Evolutionary conservation across 2,329 filamentous ascomycete species (phyloP).

Genomic region (Talaromyces sp.): DNA sequence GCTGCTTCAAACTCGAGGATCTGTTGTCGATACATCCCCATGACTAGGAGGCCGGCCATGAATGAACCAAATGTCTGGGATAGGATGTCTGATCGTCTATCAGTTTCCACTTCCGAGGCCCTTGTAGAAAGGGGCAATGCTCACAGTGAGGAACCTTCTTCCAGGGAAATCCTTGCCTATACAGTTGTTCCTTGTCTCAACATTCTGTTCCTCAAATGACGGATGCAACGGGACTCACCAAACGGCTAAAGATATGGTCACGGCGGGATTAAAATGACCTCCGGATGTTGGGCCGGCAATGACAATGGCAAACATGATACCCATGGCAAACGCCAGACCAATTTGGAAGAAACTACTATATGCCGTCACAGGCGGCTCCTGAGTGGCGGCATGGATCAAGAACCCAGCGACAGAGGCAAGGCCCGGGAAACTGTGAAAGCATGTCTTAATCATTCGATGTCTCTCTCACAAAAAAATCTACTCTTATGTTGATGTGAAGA

Average conservation of each 20-base stretch:
- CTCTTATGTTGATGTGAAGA: background rate
- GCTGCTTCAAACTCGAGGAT: constrained; percentile 39
- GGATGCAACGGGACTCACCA: constrained; percentile 20
- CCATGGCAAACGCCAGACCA: constrained; percentile 53
- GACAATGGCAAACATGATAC: constrained; percentile 58
- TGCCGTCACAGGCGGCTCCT: constrained; percentile 27
- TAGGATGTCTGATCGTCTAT: constrained; percentile 45
- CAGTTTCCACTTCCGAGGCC: background rate
- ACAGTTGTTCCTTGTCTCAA: background rate
- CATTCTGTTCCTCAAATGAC: constrained; percentile 9
- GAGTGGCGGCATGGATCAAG: constrained; percentile 39
- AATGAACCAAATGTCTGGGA: constrained; percentile 55
- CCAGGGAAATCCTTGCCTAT: constrained; percentile 59
- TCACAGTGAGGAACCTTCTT: constrained; percentile 39
- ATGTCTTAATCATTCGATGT: background rate
- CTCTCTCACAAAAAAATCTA: background rate
- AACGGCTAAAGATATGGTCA: constrained; percentile 43
- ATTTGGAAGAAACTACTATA: constrained; percentile 54
- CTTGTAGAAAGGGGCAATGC: background rate
- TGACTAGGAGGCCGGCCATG: constrained; percentile 51
- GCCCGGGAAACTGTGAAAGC: constrained; percentile 37
- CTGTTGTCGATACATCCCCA: constrained; percentile 55
- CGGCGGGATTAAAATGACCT: constrained; percentile 53
- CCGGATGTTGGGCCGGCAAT: constrained; percentile 52
- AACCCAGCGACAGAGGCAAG: constrained; percentile 52